Evolutionary conservation across 331 rosid genomes (phyloP).

Genomic region (Malus hybrid): DNA sequence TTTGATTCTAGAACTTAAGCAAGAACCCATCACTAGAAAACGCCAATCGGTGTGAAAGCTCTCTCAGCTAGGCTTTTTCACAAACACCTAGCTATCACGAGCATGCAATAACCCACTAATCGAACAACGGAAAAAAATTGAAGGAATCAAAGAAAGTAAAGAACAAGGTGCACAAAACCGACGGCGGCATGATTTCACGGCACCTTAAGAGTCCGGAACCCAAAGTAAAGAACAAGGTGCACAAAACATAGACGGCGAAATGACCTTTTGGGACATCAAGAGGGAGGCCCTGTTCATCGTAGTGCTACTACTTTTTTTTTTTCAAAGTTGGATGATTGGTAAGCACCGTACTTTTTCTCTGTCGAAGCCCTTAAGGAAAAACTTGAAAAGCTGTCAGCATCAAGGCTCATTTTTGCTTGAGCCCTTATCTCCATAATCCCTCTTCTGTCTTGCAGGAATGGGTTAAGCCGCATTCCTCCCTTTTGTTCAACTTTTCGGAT

Average conservation of each 20-base stretch:
- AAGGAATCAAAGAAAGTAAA: background rate
- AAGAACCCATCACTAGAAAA: conserved; percentile 26
- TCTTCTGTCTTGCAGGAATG: conserved; percentile 49
- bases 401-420: conserved; percentile 40
- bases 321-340: too few species aligned
- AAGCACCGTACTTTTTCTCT: conserved; percentile 33
- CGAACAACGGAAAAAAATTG: background rate
- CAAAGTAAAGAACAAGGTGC: too few species aligned
- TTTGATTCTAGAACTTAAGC: conserved; percentile 28
- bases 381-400: conserved; percentile 23
- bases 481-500: conserved; percentile 30
- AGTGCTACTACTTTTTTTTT: conserved; percentile 35
- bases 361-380: conserved; percentile 34
- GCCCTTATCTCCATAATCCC: conserved; percentile 52
- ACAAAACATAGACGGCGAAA: conserved; percentile 66
- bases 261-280: conserved; percentile 89
- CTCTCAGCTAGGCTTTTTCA: background rate
- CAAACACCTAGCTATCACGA: conserved; percentile 21
- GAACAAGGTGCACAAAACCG: too few species aligned
- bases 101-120: background rate
- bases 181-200: too few species aligned
- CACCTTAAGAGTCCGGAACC: too few species aligned
- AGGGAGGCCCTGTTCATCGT: conserved; percentile 46
- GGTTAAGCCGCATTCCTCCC: conserved; percentile 55
- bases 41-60: conserved; percentile 19